Evolutionary conservation across 2,329 filamentous ascomycete species (phyloP).

Genomic region (Neurospora sp.): DNA sequence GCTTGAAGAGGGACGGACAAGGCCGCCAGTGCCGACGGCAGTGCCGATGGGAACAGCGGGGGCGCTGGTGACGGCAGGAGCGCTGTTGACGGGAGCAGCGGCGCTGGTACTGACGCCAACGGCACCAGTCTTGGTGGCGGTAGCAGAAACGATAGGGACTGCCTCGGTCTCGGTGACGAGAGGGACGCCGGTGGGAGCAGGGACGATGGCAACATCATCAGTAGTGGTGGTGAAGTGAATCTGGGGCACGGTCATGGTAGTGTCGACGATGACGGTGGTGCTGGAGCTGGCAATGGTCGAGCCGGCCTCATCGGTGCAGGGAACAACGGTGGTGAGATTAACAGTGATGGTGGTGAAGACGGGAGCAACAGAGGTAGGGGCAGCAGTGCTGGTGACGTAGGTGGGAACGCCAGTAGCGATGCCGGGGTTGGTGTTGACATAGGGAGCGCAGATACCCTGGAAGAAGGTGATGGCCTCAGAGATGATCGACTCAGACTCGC

Average conservation of each 20-base stretch:
- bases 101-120: conserved; percentile 22
- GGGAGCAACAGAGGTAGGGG: conserved; percentile 27
- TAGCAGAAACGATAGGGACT: conserved; percentile 24
- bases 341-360: conserved; percentile 38
- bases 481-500: conserved; percentile 54
- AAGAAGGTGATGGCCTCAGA: conserved; percentile 69
- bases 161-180: conserved; percentile 18
- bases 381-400: conserved; percentile 44
- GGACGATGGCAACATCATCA: conserved; percentile 30
- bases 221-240: conserved; percentile 35
- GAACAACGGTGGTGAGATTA: conserved; percentile 40
- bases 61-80: conserved; percentile 14
- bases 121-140: conserved; percentile 23
- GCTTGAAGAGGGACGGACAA: conserved; percentile 22
- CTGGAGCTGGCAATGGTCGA: conserved; percentile 39
- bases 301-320: conserved; percentile 36
- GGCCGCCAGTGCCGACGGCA: conserved; percentile 25
- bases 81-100: conserved; percentile 10
- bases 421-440: conserved; percentile 67
- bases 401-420: conserved; percentile 62
- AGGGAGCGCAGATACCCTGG: conserved; percentile 78
- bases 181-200: conserved; percentile 26
- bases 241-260: conserved; percentile 42
- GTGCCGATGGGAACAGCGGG: conserved; percentile 24
- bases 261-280: conserved; percentile 35